A percentile compares a stretch with the other conserved stretches of the same genome.
Conservation (phyloP, 306 rosid genomes). For the Coriaria nepalensis region DNA sequence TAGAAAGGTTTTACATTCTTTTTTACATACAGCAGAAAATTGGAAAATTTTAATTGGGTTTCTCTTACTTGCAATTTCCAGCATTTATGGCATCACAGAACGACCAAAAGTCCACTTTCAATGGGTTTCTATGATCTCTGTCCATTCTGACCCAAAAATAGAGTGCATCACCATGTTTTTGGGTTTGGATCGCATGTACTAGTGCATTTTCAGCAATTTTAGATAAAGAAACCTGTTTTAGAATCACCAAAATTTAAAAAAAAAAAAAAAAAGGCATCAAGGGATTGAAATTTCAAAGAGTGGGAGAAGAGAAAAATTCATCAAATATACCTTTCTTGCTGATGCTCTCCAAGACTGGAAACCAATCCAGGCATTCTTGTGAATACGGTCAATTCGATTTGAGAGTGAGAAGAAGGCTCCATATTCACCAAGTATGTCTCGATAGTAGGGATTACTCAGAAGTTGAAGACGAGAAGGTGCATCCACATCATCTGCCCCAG, state of each 20-base stretch:
- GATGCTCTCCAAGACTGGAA: conserved; percentile 98
- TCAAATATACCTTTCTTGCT: conserved; percentile 78
- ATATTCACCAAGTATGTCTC: conserved; percentile 68
- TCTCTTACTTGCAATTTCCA: conserved; percentile 71
- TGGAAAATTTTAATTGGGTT: too few species aligned
- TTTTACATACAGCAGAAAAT: too few species aligned
- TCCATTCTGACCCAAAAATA: conserved; percentile 81
- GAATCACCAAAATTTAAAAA: conserved; percentile 1
- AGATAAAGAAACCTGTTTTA: conserved; percentile 59
- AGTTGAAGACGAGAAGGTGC: conserved; percentile 64
- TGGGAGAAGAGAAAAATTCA: neutral
- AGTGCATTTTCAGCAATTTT: conserved; percentile 45
- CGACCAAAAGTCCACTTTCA: conserved; percentile 69
- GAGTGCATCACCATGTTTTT: conserved; percentile 50
- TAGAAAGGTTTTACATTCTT: too few species aligned
- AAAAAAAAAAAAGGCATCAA: neutral
- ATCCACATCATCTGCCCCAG: conserved; percentile 79
- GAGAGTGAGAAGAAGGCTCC: conserved; percentile 93
- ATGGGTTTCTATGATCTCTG: conserved; percentile 28
- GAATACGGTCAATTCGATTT: conserved; percentile 66
- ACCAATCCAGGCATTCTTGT: conserved; percentile 92
- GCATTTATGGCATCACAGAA: conserved; percentile 78
- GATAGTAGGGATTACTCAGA: conserved; percentile 53
- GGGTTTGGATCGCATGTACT: conserved; percentile 50
- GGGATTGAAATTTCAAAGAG: conserved; percentile 1